Evolutionary conservation across 306 rosid genomes (phyloP).

Genomic region (Benincasa hispida): DNA sequence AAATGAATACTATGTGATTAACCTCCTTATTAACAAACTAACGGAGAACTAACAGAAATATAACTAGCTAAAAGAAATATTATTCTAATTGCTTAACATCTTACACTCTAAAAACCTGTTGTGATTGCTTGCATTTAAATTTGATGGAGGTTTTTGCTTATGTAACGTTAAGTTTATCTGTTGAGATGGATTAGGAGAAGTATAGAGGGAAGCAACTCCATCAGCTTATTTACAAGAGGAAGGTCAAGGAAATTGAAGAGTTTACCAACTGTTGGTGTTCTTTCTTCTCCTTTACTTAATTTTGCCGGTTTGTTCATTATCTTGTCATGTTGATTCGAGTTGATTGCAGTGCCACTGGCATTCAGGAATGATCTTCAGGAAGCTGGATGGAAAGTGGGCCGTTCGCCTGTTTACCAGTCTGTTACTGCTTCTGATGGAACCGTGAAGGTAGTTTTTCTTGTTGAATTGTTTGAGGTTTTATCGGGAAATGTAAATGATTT

Average conservation of each 20-base stretch:
- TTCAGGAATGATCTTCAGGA: slow-evolving; percentile 78
- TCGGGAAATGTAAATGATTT: too few relatives aligned
- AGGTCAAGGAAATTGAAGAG: slow-evolving; percentile 64
- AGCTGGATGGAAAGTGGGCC: slow-evolving; percentile 91
- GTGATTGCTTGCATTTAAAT: not conserved
- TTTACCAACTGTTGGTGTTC: slow-evolving; percentile 44
- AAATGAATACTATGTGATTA: too few relatives aligned
- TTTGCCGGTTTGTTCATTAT: not conserved
- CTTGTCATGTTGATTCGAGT: not conserved
- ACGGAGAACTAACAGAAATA: too few relatives aligned
- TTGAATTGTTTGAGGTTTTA: not conserved
- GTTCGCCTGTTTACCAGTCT: slow-evolving; percentile 54
- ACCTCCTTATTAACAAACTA: too few relatives aligned
- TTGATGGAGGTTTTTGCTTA: not conserved
- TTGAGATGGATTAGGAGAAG: slow-evolving; percentile 34
- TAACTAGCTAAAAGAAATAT: too few relatives aligned
- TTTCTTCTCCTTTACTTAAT: not conserved
- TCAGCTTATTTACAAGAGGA: slow-evolving; percentile 79
- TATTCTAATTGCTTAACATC: too few relatives aligned
- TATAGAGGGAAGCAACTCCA: slow-evolving; percentile 86
- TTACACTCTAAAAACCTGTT: not conserved
- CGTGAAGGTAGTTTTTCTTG: slow-evolving; percentile 45
- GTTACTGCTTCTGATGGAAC: slow-evolving; percentile 91
- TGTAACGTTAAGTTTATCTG: not conserved
- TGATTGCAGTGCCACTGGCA: slow-evolving; percentile 57